Evolutionary conservation across 441 rosid species (phyloP).

Genomic region (Jatropha podagrica): DNA sequence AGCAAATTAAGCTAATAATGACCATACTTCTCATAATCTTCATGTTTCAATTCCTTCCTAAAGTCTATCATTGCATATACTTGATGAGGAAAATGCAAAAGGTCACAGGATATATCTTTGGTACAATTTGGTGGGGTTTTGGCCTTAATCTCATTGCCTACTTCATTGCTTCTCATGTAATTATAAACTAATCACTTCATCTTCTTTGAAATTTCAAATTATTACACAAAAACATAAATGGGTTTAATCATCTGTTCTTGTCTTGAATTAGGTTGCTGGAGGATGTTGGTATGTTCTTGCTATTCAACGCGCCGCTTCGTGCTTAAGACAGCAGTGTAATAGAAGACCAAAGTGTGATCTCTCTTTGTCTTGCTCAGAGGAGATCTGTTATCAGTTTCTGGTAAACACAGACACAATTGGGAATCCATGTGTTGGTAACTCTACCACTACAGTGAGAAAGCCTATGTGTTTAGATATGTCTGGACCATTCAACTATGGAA

Average conservation of each 20-base stretch:
- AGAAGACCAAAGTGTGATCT: constrained; percentile 39
- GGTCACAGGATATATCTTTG: constrained; percentile 71
- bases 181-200: neutral
- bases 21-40: constrained; percentile 54
- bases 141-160: constrained; percentile 69
- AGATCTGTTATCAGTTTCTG: constrained; percentile 51
- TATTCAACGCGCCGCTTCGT: constrained; percentile 50
- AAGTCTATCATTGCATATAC: constrained; percentile 59
- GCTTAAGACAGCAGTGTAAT: constrained; percentile 52
- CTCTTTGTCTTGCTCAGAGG: constrained; percentile 57
- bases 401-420: constrained; percentile 28
- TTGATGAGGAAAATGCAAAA: constrained; percentile 65
- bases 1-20: constrained; percentile 58
- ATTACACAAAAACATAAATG: too few relatives aligned
- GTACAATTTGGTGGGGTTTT: constrained; percentile 82
- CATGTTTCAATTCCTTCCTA: constrained; percentile 77
- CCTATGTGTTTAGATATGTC: constrained; percentile 49
- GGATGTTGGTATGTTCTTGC: constrained; percentile 83
- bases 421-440: constrained; percentile 44
- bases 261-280: constrained; percentile 54
- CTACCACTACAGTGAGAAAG: constrained; percentile 29
- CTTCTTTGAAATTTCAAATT: neutral
- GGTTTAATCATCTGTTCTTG: neutral
- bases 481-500: constrained; percentile 64
- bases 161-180: constrained; percentile 73